These are phyloP conservation scores for Lathyrus tuberosus DNA, from an alignment of 306 rosid genomes.

Conservation along the genomic window DNA sequence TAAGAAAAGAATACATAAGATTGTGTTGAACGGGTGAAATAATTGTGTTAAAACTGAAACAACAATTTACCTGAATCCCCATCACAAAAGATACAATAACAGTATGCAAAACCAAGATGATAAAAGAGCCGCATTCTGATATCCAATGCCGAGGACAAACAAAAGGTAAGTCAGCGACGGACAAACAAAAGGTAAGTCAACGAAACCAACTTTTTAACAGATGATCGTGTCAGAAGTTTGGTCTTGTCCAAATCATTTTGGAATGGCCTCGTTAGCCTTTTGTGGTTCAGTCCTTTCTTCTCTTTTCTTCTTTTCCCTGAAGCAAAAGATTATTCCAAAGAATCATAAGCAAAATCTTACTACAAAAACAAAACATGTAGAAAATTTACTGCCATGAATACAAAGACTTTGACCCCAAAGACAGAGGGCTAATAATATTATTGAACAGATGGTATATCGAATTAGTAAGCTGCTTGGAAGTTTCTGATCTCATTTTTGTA, in stretches of 20 bases:
- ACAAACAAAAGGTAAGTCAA: constrained; percentile 42
- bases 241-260: constrained; percentile 67
- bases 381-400: constrained; percentile 21
- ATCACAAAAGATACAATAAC: constrained; percentile 34
- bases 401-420: not conserved
- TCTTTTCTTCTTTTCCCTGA: constrained; percentile 95
- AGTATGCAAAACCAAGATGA: constrained; percentile 40
- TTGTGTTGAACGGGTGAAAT: constrained; percentile 3
- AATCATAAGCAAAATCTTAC: constrained; percentile 34
- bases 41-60: constrained; percentile 23
- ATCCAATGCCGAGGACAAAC: constrained; percentile 42
- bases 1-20: constrained; percentile 25
- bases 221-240: constrained; percentile 42
- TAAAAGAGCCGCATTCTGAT: constrained; percentile 35
- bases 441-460: not conserved
- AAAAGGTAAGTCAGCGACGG: constrained; percentile 36
- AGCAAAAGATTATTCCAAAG: constrained; percentile 38
- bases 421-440: not conserved
- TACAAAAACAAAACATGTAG: constrained; percentile 18
- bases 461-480: not conserved
- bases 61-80: constrained; percentile 43
- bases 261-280: constrained; percentile 76
- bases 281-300: constrained; percentile 80
- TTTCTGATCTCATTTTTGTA: not conserved
- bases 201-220: constrained; percentile 21